Evolutionary conservation across 441 rosid genomes (phyloP), one percentile per base, ranked within the genome.

Genomic region (Brassica balearica): DNA sequence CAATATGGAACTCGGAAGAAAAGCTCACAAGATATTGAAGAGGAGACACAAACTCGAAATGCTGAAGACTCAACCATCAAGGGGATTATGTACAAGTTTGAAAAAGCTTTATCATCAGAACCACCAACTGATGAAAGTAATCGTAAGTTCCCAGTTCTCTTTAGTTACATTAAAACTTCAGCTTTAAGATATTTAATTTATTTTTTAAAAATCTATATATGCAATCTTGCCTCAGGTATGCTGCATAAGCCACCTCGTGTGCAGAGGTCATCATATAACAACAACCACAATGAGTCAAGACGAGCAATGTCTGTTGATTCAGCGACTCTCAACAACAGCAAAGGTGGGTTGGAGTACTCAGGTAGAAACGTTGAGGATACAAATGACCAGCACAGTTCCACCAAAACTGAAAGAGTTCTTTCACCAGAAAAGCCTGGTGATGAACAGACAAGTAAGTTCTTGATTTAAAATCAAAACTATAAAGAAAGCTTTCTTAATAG

Each of bases 181-280:
- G 34, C 34, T 29, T 29, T 29, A 29, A 29, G 34, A 29, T 29
- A 29, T 29, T 29, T 3, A 69, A 0, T 17, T 36, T 48, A 56
- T 65, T 19, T 55, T 20, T 15, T 6, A 11, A 56, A n/a, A n/a
- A n/a, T n/a, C n/a, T 65, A 55, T 68, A n/a, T 60, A 4, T 69
- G 41, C 79, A 65, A 80, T 14, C 19, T 58, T 80, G 73, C 58
- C 65, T 71, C 94, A 41, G 98, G 97, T 25, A 85, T 89, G 94
- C 74, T 91, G 81, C 91, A 88, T 27, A 89, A 87, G 84, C 99
- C 99, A 74, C 91, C 94, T 84, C 93, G 90, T 81, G 72, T 72
- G 4, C 89, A 87, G 64, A 89, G 78, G 83, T 87, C 85, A 56
- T 88, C 95, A n/a, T 19, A 46, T 61, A 80, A 65, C 81, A 80